Conservation (phyloP, 441 rosid genomes). For the Aquilaria agallochum region DNA sequence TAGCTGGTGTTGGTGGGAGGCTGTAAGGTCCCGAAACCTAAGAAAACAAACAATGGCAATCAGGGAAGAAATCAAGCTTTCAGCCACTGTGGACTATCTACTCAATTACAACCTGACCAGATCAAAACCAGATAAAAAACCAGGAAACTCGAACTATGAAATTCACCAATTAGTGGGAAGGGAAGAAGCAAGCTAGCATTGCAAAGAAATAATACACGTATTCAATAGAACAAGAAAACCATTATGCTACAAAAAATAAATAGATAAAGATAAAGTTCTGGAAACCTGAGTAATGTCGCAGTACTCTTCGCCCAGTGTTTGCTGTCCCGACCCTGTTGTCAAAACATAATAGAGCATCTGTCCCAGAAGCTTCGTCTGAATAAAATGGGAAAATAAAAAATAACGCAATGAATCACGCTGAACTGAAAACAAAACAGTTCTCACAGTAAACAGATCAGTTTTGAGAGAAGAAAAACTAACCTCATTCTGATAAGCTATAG, state of each 20-base stretch:
- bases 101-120: too few relatives aligned
- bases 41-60: constrained; percentile 12
- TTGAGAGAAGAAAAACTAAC: constrained; percentile 21
- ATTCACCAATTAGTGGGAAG: too few relatives aligned
- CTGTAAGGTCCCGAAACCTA: constrained; percentile 79
- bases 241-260: not conserved
- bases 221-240: too few relatives aligned
- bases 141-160: not conserved
- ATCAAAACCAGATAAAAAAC: not conserved
- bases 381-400: constrained; percentile 3
- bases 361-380: constrained; percentile 81
- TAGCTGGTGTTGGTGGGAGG: constrained; percentile 91
- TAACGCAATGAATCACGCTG: not conserved
- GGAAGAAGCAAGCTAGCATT: too few relatives aligned
- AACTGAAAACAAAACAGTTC: not conserved
- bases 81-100: too few relatives aligned
- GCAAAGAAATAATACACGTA: too few relatives aligned
- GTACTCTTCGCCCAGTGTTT: constrained; percentile 93
- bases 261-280: not conserved
- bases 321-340: constrained; percentile 93
- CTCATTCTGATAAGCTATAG: constrained; percentile 90
- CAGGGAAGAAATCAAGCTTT: constrained; percentile 7
- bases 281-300: constrained; percentile 91
- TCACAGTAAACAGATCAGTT: not conserved
- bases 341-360: constrained; percentile 89